Conservation (phyloP, 2,329 filamentous ascomycete genomes). For the Scedosporium apiospermum region DNA sequence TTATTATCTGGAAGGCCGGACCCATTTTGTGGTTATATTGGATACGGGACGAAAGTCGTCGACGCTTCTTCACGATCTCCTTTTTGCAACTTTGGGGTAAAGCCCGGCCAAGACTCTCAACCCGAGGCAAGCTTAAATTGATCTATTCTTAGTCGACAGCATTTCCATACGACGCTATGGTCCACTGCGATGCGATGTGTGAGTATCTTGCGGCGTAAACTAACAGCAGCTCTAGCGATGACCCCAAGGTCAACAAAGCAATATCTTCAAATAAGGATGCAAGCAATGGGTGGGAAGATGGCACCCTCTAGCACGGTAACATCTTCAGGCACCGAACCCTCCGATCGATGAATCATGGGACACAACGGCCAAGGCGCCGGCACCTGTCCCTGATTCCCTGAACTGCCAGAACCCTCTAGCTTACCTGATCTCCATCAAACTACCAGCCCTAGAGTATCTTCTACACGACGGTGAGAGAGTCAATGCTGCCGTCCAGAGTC, state of each 20-base stretch:
- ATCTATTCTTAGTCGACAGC: slow-evolving; percentile 1
- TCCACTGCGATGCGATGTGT: neutral
- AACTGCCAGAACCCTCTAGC: neutral
- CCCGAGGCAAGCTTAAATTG: neutral
- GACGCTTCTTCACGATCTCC: neutral
- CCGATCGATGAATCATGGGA: neutral
- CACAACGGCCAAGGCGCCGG: neutral
- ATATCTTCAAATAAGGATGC: neutral
- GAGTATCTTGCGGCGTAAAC: neutral
- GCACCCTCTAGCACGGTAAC: neutral
- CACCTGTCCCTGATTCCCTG: neutral
- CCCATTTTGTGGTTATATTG: no score
- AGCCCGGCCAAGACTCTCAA: neutral
- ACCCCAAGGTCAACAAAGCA: neutral
- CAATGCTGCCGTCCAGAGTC: no score
- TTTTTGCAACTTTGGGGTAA: neutral
- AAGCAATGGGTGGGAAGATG: neutral
- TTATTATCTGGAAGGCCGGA: no score
- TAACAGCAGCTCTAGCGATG: neutral
- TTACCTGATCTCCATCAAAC: no score
- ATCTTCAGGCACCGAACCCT: neutral
- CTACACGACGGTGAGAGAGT: no score
- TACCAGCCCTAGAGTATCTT: no score
- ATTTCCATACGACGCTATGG: neutral
- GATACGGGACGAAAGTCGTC: neutral